These are phyloP conservation scores for Monosporascus sp. DNA, from an alignment of 2,329 filamentous ascomycete genomes.

Conservation along the genomic window DNA sequence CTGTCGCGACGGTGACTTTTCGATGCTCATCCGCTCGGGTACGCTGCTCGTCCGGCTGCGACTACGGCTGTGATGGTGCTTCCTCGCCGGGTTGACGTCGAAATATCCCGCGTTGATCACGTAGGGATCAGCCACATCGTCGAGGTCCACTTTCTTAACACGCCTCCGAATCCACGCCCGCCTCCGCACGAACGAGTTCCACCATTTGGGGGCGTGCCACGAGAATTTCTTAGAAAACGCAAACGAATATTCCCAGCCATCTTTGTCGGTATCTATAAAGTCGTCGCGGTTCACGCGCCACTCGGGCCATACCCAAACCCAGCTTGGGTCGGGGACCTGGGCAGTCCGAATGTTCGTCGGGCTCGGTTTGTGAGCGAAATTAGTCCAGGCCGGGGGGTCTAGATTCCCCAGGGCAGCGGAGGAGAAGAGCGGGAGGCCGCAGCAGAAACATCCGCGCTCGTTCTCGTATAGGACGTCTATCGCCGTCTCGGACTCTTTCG, in stretches of 20 bases:
- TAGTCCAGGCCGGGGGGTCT: slow-evolving; percentile 86
- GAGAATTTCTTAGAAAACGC: slow-evolving; percentile 68
- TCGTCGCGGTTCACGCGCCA: slow-evolving; percentile 67
- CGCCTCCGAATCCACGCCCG: slow-evolving; percentile 83
- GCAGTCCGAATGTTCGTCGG: slow-evolving; percentile 72
- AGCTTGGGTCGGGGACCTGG: slow-evolving; percentile 88
- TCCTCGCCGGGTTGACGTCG: slow-evolving; percentile 56
- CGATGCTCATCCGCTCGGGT: slow-evolving; percentile 24
- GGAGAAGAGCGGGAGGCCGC: slow-evolving; percentile 86
- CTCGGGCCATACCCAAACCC: slow-evolving; percentile 77
- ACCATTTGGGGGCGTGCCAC: slow-evolving; percentile 92
- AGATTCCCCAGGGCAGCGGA: slow-evolving; percentile 76
- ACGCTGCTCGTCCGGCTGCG: slow-evolving; percentile 32
- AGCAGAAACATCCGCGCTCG: slow-evolving; percentile 83
- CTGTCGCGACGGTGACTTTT: slow-evolving; percentile 23
- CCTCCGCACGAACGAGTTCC: slow-evolving; percentile 88
- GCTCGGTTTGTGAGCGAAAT: slow-evolving; percentile 54
- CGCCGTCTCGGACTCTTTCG: slow-evolving; percentile 40
- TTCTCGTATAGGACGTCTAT: slow-evolving; percentile 95
- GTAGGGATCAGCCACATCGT: slow-evolving; percentile 50
- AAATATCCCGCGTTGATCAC: slow-evolving; percentile 76
- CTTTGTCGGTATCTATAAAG: slow-evolving; percentile 65
- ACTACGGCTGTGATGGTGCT: slow-evolving; percentile 28
- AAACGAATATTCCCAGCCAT: slow-evolving; percentile 96
- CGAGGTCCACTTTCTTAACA: slow-evolving; percentile 51